phyloP scores from a whole-genome alignment of 257 asterid species.

The Solanum dulcamara region DNA sequence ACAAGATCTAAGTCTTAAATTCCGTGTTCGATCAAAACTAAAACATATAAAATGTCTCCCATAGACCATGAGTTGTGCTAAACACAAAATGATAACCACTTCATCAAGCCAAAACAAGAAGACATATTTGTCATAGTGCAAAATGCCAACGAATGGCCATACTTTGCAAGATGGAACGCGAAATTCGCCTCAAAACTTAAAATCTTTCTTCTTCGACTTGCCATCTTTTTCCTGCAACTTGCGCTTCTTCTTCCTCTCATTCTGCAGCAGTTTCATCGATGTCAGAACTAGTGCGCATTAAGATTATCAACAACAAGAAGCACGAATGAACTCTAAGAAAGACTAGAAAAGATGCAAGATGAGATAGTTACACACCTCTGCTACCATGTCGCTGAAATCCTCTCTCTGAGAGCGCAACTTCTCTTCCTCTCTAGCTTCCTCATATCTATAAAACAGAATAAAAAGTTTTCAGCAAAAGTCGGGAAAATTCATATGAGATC shows the following conservation, averaged over 20 bases:
- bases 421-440: slow-evolving; percentile 98
- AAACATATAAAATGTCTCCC: not conserved
- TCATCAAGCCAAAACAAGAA: not conserved
- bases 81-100: not conserved
- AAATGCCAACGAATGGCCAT: not conserved
- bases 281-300: not conserved
- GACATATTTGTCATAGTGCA: not conserved
- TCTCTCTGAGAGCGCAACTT: slow-evolving; percentile 70
- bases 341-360: not conserved
- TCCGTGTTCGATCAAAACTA: too few species aligned
- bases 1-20: too few species aligned
- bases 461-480: not conserved
- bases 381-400: slow-evolving; percentile 99
- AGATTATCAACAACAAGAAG: not conserved
- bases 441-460: slow-evolving; percentile 37
- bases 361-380: slow-evolving; percentile 43
- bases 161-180: not conserved
- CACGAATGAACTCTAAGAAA: not conserved
- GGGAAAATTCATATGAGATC: not conserved
- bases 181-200: slow-evolving; percentile 42
- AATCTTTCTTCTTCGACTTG: slow-evolving; percentile 91
- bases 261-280: slow-evolving; percentile 29
- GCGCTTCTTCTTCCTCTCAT: slow-evolving; percentile 80
- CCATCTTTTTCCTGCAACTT: slow-evolving; percentile 92
- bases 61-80: not conserved